Percentiles rank a stretch among this genome's conserved stretches.
phyloP scores from a whole-genome alignment of 306 rosid species.

The Cucurbita ficifolia region DNA sequence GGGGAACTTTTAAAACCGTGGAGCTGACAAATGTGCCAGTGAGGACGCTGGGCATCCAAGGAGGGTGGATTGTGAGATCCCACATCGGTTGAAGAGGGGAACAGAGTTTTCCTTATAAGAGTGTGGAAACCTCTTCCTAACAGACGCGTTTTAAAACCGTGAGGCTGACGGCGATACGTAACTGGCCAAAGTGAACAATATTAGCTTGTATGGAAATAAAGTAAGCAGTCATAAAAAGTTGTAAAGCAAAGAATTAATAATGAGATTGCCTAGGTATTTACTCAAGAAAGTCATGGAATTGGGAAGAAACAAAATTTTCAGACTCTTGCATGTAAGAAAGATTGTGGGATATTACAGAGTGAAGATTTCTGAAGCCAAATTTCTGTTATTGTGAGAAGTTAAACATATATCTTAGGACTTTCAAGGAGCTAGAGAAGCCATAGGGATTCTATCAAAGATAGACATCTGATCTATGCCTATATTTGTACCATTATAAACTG shows the following conservation, averaged over 20 bases:
- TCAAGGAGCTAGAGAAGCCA: not conserved
- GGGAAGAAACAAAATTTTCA: not conserved
- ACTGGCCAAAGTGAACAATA: not conserved
- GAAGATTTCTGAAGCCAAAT: not conserved
- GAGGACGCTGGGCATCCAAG: too few species aligned
- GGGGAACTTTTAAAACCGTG: too few species aligned
- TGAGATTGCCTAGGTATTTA: not conserved
- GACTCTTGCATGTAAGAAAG: not conserved
- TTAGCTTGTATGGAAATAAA: not conserved
- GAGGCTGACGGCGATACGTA: too few species aligned
- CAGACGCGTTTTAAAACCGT: too few species aligned
- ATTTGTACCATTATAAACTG: conserved; percentile 14
- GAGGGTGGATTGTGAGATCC: too few species aligned
- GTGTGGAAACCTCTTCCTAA: too few species aligned
- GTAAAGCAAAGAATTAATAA: too few species aligned
- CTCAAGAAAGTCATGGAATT: not conserved
- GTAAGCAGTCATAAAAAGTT: not conserved
- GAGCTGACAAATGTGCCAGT: too few species aligned
- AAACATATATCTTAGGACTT: not conserved
- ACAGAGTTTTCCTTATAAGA: too few species aligned
- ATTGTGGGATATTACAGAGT: not conserved
- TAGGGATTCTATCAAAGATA: conserved; percentile 19
- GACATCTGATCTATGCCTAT: conserved; percentile 45
- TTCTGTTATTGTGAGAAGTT: not conserved
- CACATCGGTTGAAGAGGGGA: too few species aligned